Conservation (phyloP, 2,329 filamentous ascomycete genomes). For the Raffaelea arxii region DNA sequence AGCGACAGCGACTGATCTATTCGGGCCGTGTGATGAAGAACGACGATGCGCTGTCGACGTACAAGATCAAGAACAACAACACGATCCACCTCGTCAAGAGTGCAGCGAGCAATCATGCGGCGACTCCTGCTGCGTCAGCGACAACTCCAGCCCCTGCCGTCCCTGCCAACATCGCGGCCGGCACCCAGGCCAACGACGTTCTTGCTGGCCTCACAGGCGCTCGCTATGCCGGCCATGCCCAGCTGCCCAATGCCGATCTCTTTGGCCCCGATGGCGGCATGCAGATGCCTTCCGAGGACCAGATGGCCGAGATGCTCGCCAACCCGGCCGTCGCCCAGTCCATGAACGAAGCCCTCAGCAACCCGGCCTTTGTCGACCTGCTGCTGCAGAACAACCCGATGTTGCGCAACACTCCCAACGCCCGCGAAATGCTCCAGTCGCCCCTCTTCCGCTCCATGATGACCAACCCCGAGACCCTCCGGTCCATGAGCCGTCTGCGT, state of each 20-base stretch:
- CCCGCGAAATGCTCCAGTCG: slow-evolving; percentile 77
- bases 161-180: slow-evolving; percentile 70
- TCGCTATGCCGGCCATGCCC: slow-evolving; percentile 84
- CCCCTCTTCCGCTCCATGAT: slow-evolving; percentile 87
- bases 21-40: slow-evolving; percentile 96
- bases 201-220: slow-evolving; percentile 86
- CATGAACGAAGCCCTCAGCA: slow-evolving; percentile 92
- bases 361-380: slow-evolving; percentile 89
- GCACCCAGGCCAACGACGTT: slow-evolving; percentile 70
- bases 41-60: slow-evolving; percentile 69
- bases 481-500: slow-evolving; percentile 76
- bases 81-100: slow-evolving; percentile 96
- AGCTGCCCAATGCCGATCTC: slow-evolving; percentile 75
- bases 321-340: slow-evolving; percentile 75
- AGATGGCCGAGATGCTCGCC: slow-evolving; percentile 74
- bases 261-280: slow-evolving; percentile 95
- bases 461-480: slow-evolving; percentile 77
- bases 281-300: slow-evolving; percentile 77
- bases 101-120: slow-evolving; percentile 67
- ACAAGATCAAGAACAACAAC: slow-evolving; percentile 94
- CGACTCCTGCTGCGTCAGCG: not conserved
- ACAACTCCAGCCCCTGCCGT: slow-evolving; percentile 48
- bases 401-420: slow-evolving; percentile 62
- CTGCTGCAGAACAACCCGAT: slow-evolving; percentile 89
- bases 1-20: slow-evolving; percentile 93